Evolutionary conservation across 2,329 filamentous ascomycete genomes (phyloP).

Genomic region (Calonectria montana): DNA sequence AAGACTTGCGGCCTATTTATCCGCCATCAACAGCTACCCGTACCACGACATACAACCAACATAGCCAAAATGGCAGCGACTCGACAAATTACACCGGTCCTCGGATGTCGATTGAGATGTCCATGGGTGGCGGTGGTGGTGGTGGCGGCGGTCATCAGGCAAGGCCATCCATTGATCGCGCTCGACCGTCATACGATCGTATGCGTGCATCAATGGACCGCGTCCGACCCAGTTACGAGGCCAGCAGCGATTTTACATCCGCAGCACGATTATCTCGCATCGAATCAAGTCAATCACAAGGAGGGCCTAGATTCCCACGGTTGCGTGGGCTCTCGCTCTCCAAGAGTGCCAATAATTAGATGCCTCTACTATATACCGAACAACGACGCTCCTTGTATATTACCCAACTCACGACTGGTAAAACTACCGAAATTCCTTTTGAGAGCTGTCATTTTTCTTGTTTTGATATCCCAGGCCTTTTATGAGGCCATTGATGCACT

Average conservation of each 20-base stretch:
- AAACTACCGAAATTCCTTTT: slow-evolving; percentile 25
- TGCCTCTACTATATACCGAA: slow-evolving; percentile 28
- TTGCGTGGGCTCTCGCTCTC: slow-evolving; percentile 57
- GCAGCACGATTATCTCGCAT: slow-evolving; percentile 86
- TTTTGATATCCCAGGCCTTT: slow-evolving; percentile 52
- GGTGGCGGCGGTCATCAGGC: slow-evolving; percentile 41
- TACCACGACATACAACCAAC: slow-evolving; percentile 78
- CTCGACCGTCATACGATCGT: slow-evolving; percentile 88
- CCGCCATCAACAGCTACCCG: slow-evolving; percentile 87
- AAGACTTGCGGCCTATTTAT: slow-evolving; percentile 93
- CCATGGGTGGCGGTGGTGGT: not conserved
- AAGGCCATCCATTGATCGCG: slow-evolving; percentile 72
- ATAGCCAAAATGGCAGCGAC: slow-evolving; percentile 92
- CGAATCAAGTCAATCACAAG: slow-evolving; percentile 75
- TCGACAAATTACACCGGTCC: slow-evolving; percentile 88
- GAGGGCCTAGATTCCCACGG: slow-evolving; percentile 47
- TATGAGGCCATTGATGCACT: slow-evolving; percentile 46
- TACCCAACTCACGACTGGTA: slow-evolving; percentile 37
- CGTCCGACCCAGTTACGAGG: slow-evolving; percentile 85
- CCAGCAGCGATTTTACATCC: slow-evolving; percentile 90
- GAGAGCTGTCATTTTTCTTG: slow-evolving; percentile 34
- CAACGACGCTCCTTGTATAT: slow-evolving; percentile 44
- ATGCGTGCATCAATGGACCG: slow-evolving; percentile 89
- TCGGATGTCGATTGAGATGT: slow-evolving; percentile 68
- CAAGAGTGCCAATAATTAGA: slow-evolving; percentile 54